phyloP scores from a whole-genome alignment of 1,139 yeast species.

The Taphrina populina region DNA sequence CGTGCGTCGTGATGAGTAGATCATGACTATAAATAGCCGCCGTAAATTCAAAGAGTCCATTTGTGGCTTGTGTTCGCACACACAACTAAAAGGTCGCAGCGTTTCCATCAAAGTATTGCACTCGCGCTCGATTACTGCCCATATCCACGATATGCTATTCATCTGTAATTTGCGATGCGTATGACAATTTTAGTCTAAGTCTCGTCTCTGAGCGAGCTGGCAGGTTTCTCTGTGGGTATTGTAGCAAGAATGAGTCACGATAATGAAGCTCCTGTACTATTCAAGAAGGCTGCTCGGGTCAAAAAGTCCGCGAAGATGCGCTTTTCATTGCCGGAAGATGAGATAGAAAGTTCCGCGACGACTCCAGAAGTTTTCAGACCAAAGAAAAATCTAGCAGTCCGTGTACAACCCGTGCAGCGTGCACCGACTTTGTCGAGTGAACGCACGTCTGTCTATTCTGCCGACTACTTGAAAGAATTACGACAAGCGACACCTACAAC shows the following conservation, averaged over 20 bases:
- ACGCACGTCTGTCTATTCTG: neutral
- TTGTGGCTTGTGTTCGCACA: too few relatives aligned
- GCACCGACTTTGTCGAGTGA: neutral
- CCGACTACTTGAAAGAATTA: slow-evolving; percentile 6
- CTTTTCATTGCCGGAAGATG: neutral
- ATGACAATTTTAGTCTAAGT: too few relatives aligned
- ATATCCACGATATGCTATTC: too few relatives aligned
- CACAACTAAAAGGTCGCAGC: too few relatives aligned
- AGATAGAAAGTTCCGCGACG: neutral
- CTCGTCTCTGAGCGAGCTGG: too few relatives aligned
- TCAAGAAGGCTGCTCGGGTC: neutral
- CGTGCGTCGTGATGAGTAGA: too few relatives aligned
- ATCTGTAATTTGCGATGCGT: too few relatives aligned
- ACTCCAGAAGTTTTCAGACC: slow-evolving; percentile 9
- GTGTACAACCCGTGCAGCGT: neutral
- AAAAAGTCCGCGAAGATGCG: slow-evolving; percentile 11
- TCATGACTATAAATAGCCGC: too few relatives aligned
- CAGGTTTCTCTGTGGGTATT: too few relatives aligned
- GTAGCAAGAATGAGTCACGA: neutral
- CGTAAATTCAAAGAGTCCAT: too few relatives aligned
- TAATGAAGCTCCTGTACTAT: neutral
- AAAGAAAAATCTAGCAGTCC: neutral
- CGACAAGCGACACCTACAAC: slow-evolving; percentile 11
- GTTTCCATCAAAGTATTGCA: too few relatives aligned
- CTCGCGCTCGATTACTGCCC: too few relatives aligned